Evolutionary conservation across 495 filamentous ascomycete genomes (phyloP), one percentile per base, ranked within the genome.

Genomic region (Podospora tetraspora): DNA sequence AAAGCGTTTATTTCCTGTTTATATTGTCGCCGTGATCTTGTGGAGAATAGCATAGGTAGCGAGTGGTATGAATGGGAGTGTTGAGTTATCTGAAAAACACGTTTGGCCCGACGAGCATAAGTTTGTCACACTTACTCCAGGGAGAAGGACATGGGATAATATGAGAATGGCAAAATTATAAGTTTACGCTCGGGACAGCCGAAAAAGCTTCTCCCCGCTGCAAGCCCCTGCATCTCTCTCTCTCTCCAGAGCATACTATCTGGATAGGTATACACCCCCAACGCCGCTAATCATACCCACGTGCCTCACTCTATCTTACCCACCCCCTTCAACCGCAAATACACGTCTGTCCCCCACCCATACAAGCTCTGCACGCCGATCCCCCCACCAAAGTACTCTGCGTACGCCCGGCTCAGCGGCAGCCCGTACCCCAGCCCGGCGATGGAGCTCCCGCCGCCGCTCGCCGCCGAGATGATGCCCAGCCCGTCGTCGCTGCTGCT

Each of bases 311-410:
- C 79, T 29, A 90, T 86, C 76, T 83, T 90, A 3, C 92, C 93
- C 52, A 99, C 89, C 12, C 95, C 95, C 76, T 92, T 91, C 72
- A 99, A 74, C 87, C 64, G 90, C 89, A 84, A 61, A 70, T 84
- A 84, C 3, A 84, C 83, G 65, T 84, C 85, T 25, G 83, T 84
- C 3, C 95, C 95, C 95, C 95, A 99, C 16, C 95, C 95, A 84
- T 91, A 97, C 37, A 97, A 75, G 74, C 92, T 97, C 84, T 98
- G 95, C 67, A 99, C 89, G 9, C 87, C 87, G 70, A 99, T 93
- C n/a, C 94, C 92, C 1, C 95, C 95, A 2, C 95, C 95, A 83
- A 99, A 99, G 74, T 98, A 97, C 80, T 99, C 94, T 0, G 95
- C 95, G 79, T 99, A 99, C 0, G 95, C 94, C 71, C 95, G 85